Evolutionary conservation across 352 stramenopile species (phyloP).

Genomic region (Phytophthora constricta): DNA sequence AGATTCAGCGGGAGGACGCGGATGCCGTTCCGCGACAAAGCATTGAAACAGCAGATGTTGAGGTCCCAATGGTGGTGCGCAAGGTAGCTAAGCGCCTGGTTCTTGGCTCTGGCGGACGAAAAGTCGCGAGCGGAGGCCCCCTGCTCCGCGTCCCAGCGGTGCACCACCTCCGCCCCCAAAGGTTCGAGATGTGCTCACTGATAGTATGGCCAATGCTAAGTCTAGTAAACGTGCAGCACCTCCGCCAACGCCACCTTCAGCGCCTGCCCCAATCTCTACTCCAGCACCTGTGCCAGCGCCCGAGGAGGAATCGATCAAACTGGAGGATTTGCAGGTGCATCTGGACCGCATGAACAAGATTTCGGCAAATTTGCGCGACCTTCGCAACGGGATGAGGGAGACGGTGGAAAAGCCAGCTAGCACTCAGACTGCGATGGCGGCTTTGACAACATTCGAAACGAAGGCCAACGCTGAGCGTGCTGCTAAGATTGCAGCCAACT

Average conservation of each 20-base stretch:
- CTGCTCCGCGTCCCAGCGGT: slow-evolving; percentile 23
- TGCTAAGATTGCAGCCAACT: slow-evolving; percentile 63
- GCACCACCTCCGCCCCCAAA: slow-evolving; percentile 35
- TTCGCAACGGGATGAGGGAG: slow-evolving; percentile 55
- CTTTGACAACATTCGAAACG: slow-evolving; percentile 56
- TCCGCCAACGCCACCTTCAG: slow-evolving; percentile 8
- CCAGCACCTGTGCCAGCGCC: slow-evolving; percentile 1
- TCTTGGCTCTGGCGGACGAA: slow-evolving; percentile 40
- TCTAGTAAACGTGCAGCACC: slow-evolving; percentile 24
- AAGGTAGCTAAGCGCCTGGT: slow-evolving; percentile 56
- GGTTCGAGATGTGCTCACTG: slow-evolving; percentile 36
- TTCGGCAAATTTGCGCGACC: slow-evolving; percentile 54
- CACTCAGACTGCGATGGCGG: slow-evolving; percentile 58
- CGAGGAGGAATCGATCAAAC: slow-evolving; percentile 53
- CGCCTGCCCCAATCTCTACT: background rate
- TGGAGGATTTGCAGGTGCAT: slow-evolving; percentile 74
- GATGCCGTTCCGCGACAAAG: slow-evolving; percentile 1
- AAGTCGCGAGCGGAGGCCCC: slow-evolving; percentile 36
- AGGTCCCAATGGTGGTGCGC: slow-evolving; percentile 56
- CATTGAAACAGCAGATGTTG: slow-evolving; percentile 33
- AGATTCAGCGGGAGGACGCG: slow-evolving; percentile 23
- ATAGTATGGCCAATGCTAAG: slow-evolving; percentile 39
- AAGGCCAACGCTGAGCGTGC: slow-evolving; percentile 65
- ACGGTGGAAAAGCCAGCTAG: slow-evolving; percentile 45
- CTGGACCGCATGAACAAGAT: slow-evolving; percentile 81